Base-by-base conservation (phyloP, 352 stramenopile genomes). In the Globisporangium nagaii region DNA sequence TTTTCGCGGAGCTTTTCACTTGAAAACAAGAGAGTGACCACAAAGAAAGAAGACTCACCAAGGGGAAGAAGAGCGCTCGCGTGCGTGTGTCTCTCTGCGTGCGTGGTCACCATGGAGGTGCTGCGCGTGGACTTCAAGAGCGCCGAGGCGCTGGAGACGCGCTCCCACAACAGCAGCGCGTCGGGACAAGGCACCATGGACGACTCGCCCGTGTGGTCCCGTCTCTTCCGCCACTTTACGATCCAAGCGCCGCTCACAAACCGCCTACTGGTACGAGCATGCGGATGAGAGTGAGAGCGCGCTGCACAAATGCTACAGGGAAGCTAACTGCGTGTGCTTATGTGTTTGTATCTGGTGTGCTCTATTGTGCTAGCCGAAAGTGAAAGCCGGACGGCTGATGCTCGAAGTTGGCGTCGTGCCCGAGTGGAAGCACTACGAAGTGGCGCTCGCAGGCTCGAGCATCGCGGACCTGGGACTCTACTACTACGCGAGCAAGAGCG, bases 371-470 rank as follows among this genome's bases (percentile, higher is more conserved):
- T 19, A 88, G 78, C 73, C 78, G 22, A 89, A 89, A 47, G 20
- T 90, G 37, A 89, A 85, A 40, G 32, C 68, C 4, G 81, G 81
- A 0, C 64, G 66, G 5, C 43, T 91, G 36, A 46, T 91, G 15
- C 52, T 91, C 9, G 81, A 91, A 50, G 52, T 88, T 4, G 79
- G 75, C 2, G 53, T 69, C 9, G 47, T 55, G 11, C 54, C 66
- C n/a, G 68, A 85, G 36, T 91, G 79, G 81, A 74, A 72, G 46
- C 62, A 70, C 2, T 86, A 81, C 45, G 72, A 87, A 19, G 73
- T 90, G 17, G 70, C 83, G 52, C 66, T 91, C 24, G 81, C 80
- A 1, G 81, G 81, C 30, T 58, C 70, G 2, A 77, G 47, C 41
- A 52, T 78, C 20, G 56, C 49, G 2, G 80, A 91, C 28, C 44